Conservation (phyloP, 2,329 filamentous ascomycete species). For the Curvularia verruculosa region DNA sequence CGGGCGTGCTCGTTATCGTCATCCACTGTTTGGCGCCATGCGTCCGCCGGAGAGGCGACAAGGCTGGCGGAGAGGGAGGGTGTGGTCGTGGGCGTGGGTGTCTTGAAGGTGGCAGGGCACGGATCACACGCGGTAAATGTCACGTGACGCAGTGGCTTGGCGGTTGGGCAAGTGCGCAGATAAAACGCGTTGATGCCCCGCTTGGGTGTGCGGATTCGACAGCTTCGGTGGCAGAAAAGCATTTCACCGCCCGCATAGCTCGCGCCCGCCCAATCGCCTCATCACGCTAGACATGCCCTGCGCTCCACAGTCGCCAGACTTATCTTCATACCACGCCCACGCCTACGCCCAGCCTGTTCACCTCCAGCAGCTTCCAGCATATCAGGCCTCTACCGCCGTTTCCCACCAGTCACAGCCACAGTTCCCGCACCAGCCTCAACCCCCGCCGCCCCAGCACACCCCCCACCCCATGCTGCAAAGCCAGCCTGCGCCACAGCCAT, state of each 20-base stretch:
- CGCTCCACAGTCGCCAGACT: slow-evolving; percentile 53
- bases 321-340: slow-evolving; percentile 55
- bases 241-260: slow-evolving; percentile 11
- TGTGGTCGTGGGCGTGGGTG: background rate
- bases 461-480: slow-evolving; percentile 29
- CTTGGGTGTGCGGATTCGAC: slow-evolving; percentile 7
- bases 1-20: slow-evolving; percentile 45
- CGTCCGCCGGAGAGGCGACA: slow-evolving; percentile 14
- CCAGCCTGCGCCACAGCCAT: slow-evolving; percentile 21
- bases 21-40: slow-evolving; percentile 34
- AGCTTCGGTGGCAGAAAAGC: slow-evolving; percentile 23
- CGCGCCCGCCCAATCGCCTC: slow-evolving; percentile 35
- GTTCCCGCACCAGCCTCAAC: slow-evolving; percentile 30
- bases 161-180: slow-evolving; percentile 5
- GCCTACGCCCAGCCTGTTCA: slow-evolving; percentile 47
- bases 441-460: slow-evolving; percentile 26
- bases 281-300: slow-evolving; percentile 27
- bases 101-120: slow-evolving; percentile 7
- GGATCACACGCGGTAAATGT: slow-evolving; percentile 1
- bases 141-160: background rate
- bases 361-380: slow-evolving; percentile 45
- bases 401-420: slow-evolving; percentile 28
- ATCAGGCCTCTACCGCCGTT: slow-evolving; percentile 39
- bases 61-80: slow-evolving; percentile 11
- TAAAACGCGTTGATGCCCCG: slow-evolving; percentile 24